These are phyloP conservation scores for Globisporangium paroecandrum DNA, from an alignment of 352 stramenopile species.

Conservation along the genomic window DNA sequence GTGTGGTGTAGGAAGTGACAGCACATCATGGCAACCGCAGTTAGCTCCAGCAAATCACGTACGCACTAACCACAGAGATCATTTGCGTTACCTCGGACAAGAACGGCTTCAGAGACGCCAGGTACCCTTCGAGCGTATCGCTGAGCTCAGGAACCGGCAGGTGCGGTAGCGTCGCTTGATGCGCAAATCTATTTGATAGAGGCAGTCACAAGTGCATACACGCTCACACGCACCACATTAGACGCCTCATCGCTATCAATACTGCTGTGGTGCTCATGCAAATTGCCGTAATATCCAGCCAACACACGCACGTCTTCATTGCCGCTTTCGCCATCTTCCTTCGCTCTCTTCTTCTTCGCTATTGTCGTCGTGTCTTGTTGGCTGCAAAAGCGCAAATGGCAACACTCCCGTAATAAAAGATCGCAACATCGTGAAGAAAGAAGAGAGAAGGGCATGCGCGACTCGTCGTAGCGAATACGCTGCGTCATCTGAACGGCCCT, in stretches of 20 bases:
- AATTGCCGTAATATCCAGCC: background rate
- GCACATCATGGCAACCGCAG: constrained; percentile 30
- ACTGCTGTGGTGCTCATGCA: background rate
- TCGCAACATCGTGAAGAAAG: background rate
- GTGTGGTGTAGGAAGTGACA: background rate
- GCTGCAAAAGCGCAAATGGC: constrained; percentile 4
- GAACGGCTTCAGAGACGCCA: constrained; percentile 63
- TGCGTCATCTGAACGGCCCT: too few relatives aligned
- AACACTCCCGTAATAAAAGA: background rate
- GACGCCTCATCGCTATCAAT: background rate
- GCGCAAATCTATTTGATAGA: constrained; percentile 22
- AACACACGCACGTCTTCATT: constrained; percentile 4
- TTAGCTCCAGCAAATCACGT: constrained; percentile 25
- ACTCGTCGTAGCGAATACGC: background rate
- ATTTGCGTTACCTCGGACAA: constrained; percentile 31
- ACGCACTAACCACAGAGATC: background rate
- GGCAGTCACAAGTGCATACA: background rate
- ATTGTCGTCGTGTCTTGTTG: background rate
- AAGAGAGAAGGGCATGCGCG: background rate
- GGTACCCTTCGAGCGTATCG: constrained; percentile 83
- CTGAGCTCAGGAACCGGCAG: constrained; percentile 84
- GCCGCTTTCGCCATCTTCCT: background rate
- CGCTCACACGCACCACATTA: background rate
- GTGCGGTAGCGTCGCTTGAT: constrained; percentile 65
- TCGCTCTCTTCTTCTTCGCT: background rate